Base-by-base conservation (phyloP, 169 alveolate species). In the Cystoisospora suis region DNA sequence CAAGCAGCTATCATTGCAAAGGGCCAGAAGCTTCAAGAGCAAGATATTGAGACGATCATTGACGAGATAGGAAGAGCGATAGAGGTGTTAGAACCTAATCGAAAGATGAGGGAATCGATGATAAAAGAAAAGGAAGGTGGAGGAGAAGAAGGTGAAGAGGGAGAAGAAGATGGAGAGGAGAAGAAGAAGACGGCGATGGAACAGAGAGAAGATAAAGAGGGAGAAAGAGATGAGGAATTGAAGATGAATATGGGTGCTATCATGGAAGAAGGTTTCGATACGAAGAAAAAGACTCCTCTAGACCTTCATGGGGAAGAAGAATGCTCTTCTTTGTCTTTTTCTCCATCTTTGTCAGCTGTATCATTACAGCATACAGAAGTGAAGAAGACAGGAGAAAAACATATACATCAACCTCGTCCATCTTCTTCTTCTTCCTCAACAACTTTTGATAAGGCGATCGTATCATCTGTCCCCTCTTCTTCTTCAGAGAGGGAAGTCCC, bases 1-100 rank as follows among this genome's bases (percentile, higher is more conserved):
- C 53, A 53, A 38, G 83, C 83, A 7, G 83, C 83, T 27, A 38
- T 38, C 58, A 6, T 72, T 17, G 83, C 83, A 9, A 72, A 72
- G 83, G 83, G 83, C 56, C 38, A 72, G 83, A 29, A 17, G 83
- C 58, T 34, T 17, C 20, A 4, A 17, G 42, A 12, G 56, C 3
- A 34, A 17, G 83, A 38, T 56, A 20, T 38, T 9, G 58, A 1
- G 38, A 36, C 17, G 9, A 23, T 72, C 58, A 27, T 72, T 20
- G 83, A 72, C 20, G 83, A 72, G 56, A 40, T 53, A 23, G 65
- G 29, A 23, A 53, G 29, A 53, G 65, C 29, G 23, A 53, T 12
- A 53, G 65, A 12, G 23, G 65, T 23, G 23, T 12, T 23, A 53
- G 65, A 12, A 23, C 29, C 65, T 12, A 12, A 23, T 12, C 29